Evolutionary conservation across 805 yeast genomes (phyloP), one percentile per base, ranked within the genome.

Genomic region (Millerago galiae): DNA sequence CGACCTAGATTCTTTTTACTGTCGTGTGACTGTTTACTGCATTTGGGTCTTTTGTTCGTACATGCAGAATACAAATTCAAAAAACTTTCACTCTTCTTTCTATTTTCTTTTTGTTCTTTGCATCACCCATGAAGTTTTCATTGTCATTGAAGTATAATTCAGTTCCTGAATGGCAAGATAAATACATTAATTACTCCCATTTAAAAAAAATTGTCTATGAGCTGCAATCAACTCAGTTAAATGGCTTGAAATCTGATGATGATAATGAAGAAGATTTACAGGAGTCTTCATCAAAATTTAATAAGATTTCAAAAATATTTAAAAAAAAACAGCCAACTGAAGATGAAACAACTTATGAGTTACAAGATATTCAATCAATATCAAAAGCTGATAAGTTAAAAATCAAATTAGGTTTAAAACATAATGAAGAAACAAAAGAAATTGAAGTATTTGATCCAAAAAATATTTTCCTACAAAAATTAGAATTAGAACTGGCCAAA

Each of bases 101-200:
- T 21, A 21, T 7, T 21, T 7, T 7, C 7, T 4, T 14, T n/a
- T 14, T 6, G 8, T 30, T 30, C 17, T 21, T 13, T 24, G 15
- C 16, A 24, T 18, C 36, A 12, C 34, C 12, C 13, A 82, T 82
- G 90, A 81, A 82, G 63, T 82, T 82, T 56, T 82, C 81, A 11
- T 82, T 78, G 48, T 77, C 83, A 18, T 65, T 82, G 44, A 74
- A 72, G 49, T 82, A 81, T 38, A 81, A 81, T 43, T 70, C 79
- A 30, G 85, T 84, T 42, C 95, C 96, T 2, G 95, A 83, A 54
- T 89, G 97, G 97, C 84, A 82, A 58, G 79, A 76, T 41, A 79
- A 81, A 53, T 89, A 89, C 58, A 69, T 90, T 45, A 82, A 85
- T 55, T 82, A 82, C 56, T 74, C 76, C 8, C 68, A 70, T 10